A percentile compares a stretch with the other conserved stretches of the same genome.
Evolutionary conservation across 1,284 basidiomycete species (phyloP).

Genomic region (Ustilago esculenta): DNA sequence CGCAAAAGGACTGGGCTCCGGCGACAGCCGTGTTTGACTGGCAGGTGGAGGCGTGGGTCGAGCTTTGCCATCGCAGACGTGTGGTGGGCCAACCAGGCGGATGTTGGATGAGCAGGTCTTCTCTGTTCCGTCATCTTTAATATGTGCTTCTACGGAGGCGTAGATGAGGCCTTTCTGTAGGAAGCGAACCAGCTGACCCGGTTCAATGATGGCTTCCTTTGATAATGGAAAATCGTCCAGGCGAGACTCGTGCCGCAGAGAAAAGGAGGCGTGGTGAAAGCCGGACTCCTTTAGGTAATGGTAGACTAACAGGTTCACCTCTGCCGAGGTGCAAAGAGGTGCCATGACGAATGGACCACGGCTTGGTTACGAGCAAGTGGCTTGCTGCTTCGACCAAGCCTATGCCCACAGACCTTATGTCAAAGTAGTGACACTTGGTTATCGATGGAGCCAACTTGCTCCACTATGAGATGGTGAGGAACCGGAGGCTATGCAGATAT

Average conservation of each 20-base stretch:
- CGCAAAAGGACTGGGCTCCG: constrained; percentile 42
- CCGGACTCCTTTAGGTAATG: constrained; percentile 67
- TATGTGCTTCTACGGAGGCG: constrained; percentile 61
- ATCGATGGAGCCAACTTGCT: too few relatives aligned
- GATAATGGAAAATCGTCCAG: constrained; percentile 63
- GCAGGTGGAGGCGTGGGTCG: constrained; percentile 35
- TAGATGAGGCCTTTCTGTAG: constrained; percentile 65
- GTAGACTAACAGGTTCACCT: constrained; percentile 65
- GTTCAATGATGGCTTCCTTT: constrained; percentile 61
- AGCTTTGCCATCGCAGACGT: constrained; percentile 59
- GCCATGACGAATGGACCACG: constrained; percentile 28
- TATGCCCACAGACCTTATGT: constrained; percentile 1
- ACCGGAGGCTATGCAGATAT: too few relatives aligned
- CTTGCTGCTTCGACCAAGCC: background rate
- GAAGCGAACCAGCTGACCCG: constrained; percentile 59
- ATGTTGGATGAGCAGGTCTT: constrained; percentile 59
- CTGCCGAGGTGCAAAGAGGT: constrained; percentile 59
- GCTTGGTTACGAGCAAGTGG: background rate
- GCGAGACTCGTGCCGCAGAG: constrained; percentile 62
- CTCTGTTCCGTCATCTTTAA: constrained; percentile 56
- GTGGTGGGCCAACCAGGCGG: constrained; percentile 55
- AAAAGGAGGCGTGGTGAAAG: constrained; percentile 61
- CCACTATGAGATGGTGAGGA: background rate
- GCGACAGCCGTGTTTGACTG: constrained; percentile 43
- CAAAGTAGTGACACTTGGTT: too few relatives aligned